Conservation (phyloP, 768 basidiomycete species). For the Suillus alpinus region DNA sequence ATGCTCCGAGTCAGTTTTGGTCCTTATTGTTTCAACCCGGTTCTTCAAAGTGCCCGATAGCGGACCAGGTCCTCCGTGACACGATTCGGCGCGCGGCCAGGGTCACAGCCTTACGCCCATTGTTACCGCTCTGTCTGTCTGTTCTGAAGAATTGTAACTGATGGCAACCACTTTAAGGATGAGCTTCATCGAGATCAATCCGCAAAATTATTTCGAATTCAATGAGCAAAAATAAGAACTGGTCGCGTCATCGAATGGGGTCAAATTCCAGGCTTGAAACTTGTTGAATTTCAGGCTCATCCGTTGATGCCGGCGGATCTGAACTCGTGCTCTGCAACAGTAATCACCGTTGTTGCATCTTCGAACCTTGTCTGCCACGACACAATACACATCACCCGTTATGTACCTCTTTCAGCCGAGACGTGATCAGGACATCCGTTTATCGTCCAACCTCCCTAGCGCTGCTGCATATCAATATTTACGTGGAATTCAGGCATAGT, state of each 20-base stretch:
- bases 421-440: not conserved
- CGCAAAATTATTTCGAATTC: not conserved
- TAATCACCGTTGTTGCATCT: not conserved
- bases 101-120: not conserved
- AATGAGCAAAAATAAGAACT: not conserved
- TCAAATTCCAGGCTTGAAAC: not conserved
- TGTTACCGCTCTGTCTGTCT: not conserved
- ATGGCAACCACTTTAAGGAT: not conserved
- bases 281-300: not conserved
- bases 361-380: not conserved
- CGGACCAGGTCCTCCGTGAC: not conserved
- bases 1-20: too few relatives aligned
- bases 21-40: not conserved
- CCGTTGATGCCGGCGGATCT: not conserved
- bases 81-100: not conserved
- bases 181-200: not conserved
- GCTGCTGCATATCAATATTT: not conserved
- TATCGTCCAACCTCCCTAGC: not conserved
- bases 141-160: not conserved
- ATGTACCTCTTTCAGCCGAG: not conserved
- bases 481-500: too few relatives aligned
- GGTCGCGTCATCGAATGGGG: not conserved
- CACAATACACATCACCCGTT: not conserved
- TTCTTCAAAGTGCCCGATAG: not conserved
- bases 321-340: not conserved